These are phyloP conservation scores for Populus hybrid DNA, from an alignment of 441 rosid species.

Conservation along the genomic window DNA sequence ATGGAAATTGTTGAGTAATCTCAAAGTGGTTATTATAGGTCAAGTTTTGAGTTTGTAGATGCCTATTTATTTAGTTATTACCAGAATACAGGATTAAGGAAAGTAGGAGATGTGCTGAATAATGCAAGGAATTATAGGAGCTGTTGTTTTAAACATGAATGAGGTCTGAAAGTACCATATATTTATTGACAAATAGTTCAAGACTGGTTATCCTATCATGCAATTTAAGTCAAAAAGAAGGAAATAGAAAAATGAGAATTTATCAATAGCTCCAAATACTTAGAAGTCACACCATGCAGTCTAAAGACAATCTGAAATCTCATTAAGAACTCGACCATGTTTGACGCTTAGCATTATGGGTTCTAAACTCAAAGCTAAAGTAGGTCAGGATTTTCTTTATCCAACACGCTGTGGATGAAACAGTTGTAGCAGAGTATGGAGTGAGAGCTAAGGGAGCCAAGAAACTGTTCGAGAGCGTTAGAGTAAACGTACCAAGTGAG, in stretches of 20 bases:
- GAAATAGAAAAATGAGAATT: background rate
- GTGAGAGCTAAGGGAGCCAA: slow-evolving; percentile 35
- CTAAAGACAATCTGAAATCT: background rate
- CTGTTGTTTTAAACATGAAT: background rate
- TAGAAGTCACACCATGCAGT: background rate
- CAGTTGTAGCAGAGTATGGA: slow-evolving; percentile 35
- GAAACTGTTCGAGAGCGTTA: slow-evolving; percentile 52
- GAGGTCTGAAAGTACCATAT: background rate
- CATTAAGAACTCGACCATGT: slow-evolving; percentile 51
- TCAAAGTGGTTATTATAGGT: background rate
- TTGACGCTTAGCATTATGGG: slow-evolving; percentile 51
- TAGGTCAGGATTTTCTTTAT: slow-evolving; percentile 41
- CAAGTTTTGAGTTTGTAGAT: background rate
- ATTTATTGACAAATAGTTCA: background rate
- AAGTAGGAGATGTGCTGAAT: background rate
- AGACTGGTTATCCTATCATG: background rate
- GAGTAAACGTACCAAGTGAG: slow-evolving; percentile 73
- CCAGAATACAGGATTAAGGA: background rate
- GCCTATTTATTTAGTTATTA: background rate
- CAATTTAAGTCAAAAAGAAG: background rate
- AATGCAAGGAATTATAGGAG: background rate
- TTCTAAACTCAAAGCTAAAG: slow-evolving; percentile 80
- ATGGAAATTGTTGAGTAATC: background rate
- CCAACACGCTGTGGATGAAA: slow-evolving; percentile 35
- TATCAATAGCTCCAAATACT: background rate